Evolutionary conservation across 2,329 filamentous ascomycete genomes (phyloP).

Genomic region (Colletotrichum trifolii): DNA sequence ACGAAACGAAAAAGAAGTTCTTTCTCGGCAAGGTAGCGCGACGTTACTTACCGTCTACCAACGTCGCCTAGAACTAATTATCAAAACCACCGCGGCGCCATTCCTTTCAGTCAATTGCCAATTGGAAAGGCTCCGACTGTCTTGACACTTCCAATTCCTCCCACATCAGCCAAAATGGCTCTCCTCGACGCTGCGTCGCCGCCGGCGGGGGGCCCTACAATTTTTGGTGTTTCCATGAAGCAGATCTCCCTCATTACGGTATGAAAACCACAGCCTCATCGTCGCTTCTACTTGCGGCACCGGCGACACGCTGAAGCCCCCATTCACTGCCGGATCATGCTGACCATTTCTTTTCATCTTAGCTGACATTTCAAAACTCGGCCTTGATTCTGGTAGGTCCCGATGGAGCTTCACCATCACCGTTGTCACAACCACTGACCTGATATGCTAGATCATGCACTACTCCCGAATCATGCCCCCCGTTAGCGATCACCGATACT

Average conservation of each 20-base stretch:
- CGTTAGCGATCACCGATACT: constrained; percentile 85
- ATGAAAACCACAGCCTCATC: constrained; percentile 30
- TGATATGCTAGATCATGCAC: constrained; percentile 78
- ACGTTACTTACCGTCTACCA: background rate
- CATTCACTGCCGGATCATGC: background rate
- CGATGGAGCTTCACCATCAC: background rate
- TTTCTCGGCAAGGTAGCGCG: background rate
- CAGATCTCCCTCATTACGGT: constrained; percentile 66
- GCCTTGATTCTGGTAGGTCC: constrained; percentile 73
- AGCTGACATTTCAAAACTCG: constrained; percentile 85
- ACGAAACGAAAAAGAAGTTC: constrained; percentile 18
- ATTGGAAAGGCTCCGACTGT: constrained; percentile 4
- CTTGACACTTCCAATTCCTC: constrained; percentile 9
- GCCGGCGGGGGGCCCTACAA: constrained; percentile 53
- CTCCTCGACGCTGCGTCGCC: constrained; percentile 52
- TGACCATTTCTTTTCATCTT: constrained; percentile 37
- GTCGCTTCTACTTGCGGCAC: background rate
- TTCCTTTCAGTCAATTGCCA: background rate
- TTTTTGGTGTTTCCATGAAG: constrained; percentile 74
- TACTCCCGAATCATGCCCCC: constrained; percentile 96
- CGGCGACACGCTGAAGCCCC: background rate
- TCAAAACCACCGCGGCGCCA: background rate
- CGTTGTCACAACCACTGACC: constrained; percentile 12
- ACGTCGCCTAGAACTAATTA: background rate
- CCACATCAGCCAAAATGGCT: constrained; percentile 49